A percentile compares a stretch with the other conserved stretches of the same genome.
Evolutionary conservation across 1,284 basidiomycete genomes (phyloP).

Genomic region (Xerocomus amazonicus): DNA sequence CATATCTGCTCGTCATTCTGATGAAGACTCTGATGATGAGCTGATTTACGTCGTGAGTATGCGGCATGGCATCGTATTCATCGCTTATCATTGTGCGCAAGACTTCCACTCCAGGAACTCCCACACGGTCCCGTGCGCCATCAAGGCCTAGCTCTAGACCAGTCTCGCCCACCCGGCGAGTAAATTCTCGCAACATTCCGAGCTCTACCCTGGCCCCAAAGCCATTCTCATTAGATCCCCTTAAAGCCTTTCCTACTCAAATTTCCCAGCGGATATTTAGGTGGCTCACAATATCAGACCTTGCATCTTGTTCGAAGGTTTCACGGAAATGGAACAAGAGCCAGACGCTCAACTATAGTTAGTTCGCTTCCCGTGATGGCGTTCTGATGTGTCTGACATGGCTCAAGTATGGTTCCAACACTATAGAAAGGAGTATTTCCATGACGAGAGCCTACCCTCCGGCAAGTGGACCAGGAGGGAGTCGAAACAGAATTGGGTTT

Average conservation of each 20-base stretch:
- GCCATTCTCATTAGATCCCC: slow-evolving; percentile 49
- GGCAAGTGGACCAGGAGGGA: slow-evolving; percentile 86
- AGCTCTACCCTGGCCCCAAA: slow-evolving; percentile 25
- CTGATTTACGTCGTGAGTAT: slow-evolving; percentile 68
- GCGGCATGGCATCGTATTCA: background rate
- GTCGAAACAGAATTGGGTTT: slow-evolving; percentile 81
- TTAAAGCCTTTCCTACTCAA: slow-evolving; percentile 75
- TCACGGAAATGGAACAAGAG: slow-evolving; percentile 84
- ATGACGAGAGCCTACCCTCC: slow-evolving; percentile 68
- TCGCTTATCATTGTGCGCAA: slow-evolving; percentile 28
- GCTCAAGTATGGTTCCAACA: slow-evolving; percentile 85
- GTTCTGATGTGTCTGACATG: background rate
- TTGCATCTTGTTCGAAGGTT: slow-evolving; percentile 75
- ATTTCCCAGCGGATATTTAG: slow-evolving; percentile 75
- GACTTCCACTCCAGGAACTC: slow-evolving; percentile 69
- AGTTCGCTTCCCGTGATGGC: slow-evolving; percentile 24
- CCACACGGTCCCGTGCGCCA: slow-evolving; percentile 50
- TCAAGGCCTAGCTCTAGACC: slow-evolving; percentile 54
- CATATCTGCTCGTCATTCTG: slow-evolving; percentile 22
- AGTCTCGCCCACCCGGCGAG: slow-evolving; percentile 54
- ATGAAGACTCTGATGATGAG: slow-evolving; percentile 67
- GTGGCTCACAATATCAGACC: slow-evolving; percentile 57
- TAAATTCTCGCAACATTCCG: slow-evolving; percentile 37
- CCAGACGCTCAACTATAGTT: slow-evolving; percentile 87
- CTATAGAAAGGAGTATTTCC: slow-evolving; percentile 75